Conservation (phyloP, 2,329 filamentous ascomycete species). For the Xylariaceae sp. region DNA sequence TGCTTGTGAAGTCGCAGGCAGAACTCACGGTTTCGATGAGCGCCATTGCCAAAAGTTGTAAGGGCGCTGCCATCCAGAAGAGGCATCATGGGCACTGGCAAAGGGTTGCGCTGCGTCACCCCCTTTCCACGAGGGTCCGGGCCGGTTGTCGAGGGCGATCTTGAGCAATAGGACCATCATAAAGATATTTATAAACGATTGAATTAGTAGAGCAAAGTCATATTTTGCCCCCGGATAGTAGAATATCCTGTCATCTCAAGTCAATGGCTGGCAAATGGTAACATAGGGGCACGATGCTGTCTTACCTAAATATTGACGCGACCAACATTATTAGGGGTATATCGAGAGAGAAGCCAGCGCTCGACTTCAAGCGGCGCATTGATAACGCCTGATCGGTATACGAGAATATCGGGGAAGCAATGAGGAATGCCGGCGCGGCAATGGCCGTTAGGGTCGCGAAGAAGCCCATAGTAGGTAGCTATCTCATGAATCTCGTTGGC, state of each 20-base stretch:
- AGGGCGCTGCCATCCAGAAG: constrained; percentile 50
- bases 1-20: background rate
- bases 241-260: constrained; percentile 50
- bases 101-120: constrained; percentile 62
- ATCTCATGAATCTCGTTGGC: too few species aligned
- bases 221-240: constrained; percentile 66
- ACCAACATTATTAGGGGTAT: constrained; percentile 71
- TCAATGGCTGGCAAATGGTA: constrained; percentile 5
- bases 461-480: constrained; percentile 42
- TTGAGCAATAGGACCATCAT: constrained; percentile 63
- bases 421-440: constrained; percentile 59
- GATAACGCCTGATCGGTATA: constrained; percentile 63
- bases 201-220: constrained; percentile 59
- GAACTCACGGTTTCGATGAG: constrained; percentile 59
- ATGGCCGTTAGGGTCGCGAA: constrained; percentile 50
- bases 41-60: constrained; percentile 84
- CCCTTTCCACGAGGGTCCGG: constrained; percentile 54
- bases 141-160: constrained; percentile 65
- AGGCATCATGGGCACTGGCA: constrained; percentile 44
- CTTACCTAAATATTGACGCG: constrained; percentile 60
- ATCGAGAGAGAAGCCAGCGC: constrained; percentile 66
- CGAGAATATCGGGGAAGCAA: constrained; percentile 60
- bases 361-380: constrained; percentile 61
- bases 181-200: constrained; percentile 62
- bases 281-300: constrained; percentile 7